These are phyloP conservation scores for Castanospermum australe DNA, from an alignment of 306 rosid species.

Conservation along the genomic window DNA sequence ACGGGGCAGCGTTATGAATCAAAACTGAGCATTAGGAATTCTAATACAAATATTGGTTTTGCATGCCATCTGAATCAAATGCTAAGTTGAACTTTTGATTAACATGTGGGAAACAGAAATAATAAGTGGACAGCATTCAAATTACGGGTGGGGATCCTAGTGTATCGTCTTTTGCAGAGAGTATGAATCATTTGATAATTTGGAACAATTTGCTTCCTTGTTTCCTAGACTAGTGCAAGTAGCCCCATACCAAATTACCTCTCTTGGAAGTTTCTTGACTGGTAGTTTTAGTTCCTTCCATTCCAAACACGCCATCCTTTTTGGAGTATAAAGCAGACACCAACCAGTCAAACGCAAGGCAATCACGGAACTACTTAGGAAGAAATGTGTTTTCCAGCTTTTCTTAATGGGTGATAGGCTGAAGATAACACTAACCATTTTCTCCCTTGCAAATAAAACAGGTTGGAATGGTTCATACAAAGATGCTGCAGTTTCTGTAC, in stretches of 20 bases:
- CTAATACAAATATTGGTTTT: not conserved
- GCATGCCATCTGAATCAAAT: not conserved
- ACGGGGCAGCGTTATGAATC: not conserved
- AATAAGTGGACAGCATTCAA: not conserved
- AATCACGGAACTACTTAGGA: not conserved
- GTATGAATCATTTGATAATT: not conserved
- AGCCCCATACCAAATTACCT: not conserved
- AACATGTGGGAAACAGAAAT: not conserved
- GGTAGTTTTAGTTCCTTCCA: constrained; percentile 35
- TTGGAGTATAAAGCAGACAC: constrained; percentile 10
- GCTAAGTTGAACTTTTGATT: not conserved
- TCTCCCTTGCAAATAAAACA: constrained; percentile 29
- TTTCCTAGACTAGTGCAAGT: not conserved
- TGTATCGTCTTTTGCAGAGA: not conserved
- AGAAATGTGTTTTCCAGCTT: not conserved
- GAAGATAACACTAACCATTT: not conserved
- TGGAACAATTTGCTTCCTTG: not conserved
- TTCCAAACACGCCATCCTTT: not conserved
- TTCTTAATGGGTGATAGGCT: not conserved
- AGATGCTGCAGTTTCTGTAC: constrained; percentile 58
- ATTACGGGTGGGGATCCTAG: not conserved
- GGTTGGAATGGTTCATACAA: constrained; percentile 64
- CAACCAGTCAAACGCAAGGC: constrained; percentile 39
- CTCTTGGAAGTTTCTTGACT: constrained; percentile 37
- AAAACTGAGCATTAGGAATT: not conserved